Evolutionary conservation across 305 asterid species (phyloP).

Genomic region (Solanum hybrid): DNA sequence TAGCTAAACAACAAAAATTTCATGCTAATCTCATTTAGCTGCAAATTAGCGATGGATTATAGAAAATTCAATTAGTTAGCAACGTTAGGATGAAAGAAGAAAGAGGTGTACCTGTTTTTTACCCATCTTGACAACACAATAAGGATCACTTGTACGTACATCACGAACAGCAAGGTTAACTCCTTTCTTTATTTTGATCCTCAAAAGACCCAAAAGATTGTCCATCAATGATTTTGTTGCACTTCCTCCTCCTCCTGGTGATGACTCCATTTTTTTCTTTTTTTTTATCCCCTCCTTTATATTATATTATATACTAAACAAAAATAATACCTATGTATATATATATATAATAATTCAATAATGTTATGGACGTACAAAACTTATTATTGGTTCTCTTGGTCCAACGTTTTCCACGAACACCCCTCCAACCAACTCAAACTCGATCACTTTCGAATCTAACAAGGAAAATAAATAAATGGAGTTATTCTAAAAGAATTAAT

Average conservation of each 20-base stretch:
- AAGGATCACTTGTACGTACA: conserved; percentile 12
- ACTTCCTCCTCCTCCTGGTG: background rate
- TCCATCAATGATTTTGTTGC: conserved; percentile 6
- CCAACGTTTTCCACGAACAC: background rate
- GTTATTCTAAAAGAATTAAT: background rate
- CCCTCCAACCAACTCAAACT: background rate
- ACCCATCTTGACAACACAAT: conserved; percentile 13
- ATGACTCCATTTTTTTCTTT: background rate
- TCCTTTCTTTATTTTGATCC: conserved; percentile 9
- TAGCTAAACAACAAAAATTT: too few species aligned
- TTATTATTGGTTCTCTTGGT: background rate
- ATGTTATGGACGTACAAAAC: background rate
- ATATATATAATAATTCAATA: background rate
- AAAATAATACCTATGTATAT: background rate
- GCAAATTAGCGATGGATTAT: too few species aligned
- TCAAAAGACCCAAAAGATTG: conserved; percentile 3
- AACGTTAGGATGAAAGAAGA: too few species aligned
- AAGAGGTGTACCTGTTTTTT: background rate
- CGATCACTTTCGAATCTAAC: background rate
- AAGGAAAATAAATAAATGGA: background rate
- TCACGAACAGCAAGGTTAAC: conserved; percentile 11
- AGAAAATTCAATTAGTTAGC: too few species aligned
- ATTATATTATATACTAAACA: background rate
- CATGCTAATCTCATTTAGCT: too few species aligned
- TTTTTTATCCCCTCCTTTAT: background rate